Evolutionary conservation across 23 red algal species (phyloP), one percentile per base, ranked within the genome.

Genomic region (Gracilaria domingensis): DNA sequence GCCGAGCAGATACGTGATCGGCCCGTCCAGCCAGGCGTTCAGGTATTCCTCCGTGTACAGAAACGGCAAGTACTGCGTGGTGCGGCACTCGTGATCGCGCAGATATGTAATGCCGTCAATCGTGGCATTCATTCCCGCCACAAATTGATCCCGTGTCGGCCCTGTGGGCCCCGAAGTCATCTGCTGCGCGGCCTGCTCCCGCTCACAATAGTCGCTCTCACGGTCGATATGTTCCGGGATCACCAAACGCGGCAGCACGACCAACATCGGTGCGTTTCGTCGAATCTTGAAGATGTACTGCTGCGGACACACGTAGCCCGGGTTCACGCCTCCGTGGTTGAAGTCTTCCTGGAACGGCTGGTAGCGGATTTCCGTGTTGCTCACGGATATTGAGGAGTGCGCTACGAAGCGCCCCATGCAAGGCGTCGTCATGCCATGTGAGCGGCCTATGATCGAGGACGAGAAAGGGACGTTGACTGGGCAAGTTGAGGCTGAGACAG

Each of bases 121-220:
- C 0, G 72, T 77, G 23, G 72, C 39, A 16, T 77, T 77, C 72
- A 77, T 50, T 77, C 72, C 72, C 0, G 40, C 72, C 1, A 77
- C 50, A 26, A 77, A 77, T 11, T 25, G 8, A 8, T n/a, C 23
- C 12, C 72, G 40, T 0, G 5, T 49, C 11, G 40, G 1, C 8
- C 72, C 72, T 4, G 2, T 50, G 6, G 72, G 72, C 45, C 72
- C 18, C 6, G 72, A 77, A 50, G 50, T 1, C 1, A 39, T 77
- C 42, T 77, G 38, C 39, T 18, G 30, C 39, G 0, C 50, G 2
- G 38, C 12, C 17, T 77, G 72, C 38, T 77, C 72, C n/a, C 40
- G 7, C 29, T 48, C 72, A 50, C 72, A 77, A 50, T 77, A 77
- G 45, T 77, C 42, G 17, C 72, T 37, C 11, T 39, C 7, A 3